Evolutionary conservation across 2,329 filamentous ascomycete genomes (phyloP).

Genomic region (Pyrenochaeta sp.): DNA sequence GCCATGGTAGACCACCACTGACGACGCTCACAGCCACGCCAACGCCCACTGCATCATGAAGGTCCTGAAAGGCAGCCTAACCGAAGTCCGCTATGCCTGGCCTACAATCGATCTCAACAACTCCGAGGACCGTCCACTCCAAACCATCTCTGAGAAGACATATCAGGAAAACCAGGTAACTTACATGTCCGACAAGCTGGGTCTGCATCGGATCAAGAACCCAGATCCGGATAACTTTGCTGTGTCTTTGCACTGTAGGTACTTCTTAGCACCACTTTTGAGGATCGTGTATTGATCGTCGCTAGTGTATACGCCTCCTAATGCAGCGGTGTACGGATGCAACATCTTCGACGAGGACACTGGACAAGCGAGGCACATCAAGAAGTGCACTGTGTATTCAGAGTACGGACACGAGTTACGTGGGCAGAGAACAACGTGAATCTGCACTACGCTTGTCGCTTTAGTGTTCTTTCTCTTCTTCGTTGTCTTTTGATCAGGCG

Average conservation of each 20-base stretch:
- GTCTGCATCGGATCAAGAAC: conserved; percentile 84
- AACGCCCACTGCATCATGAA: conserved; percentile 94
- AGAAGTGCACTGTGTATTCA: conserved; percentile 41
- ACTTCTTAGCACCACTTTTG: conserved; percentile 15
- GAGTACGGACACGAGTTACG: conserved; percentile 35
- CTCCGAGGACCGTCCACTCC: conserved; percentile 61
- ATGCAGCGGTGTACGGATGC: conserved; percentile 83
- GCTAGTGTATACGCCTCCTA: conserved; percentile 82
- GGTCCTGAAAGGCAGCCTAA: conserved; percentile 77
- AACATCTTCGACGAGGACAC: conserved; percentile 81
- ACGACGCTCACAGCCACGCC: conserved; percentile 48
- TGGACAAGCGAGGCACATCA: conserved; percentile 54
- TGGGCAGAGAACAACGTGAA: no score
- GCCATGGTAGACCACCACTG: not conserved
- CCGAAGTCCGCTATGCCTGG: conserved; percentile 82
- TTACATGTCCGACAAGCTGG: conserved; percentile 90
- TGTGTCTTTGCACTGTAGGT: conserved; percentile 80
- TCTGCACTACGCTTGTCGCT: no score
- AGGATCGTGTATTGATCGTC: conserved; percentile 4
- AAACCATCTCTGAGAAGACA: conserved; percentile 70
- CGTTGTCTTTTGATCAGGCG: no score
- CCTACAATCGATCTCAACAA: conserved; percentile 61
- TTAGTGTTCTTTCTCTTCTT: no score
- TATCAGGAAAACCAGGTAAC: conserved; percentile 78
- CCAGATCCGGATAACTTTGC: conserved; percentile 74